Evolutionary conservation across 331 rosid genomes (phyloP).

Genomic region (Quercus phellos): DNA sequence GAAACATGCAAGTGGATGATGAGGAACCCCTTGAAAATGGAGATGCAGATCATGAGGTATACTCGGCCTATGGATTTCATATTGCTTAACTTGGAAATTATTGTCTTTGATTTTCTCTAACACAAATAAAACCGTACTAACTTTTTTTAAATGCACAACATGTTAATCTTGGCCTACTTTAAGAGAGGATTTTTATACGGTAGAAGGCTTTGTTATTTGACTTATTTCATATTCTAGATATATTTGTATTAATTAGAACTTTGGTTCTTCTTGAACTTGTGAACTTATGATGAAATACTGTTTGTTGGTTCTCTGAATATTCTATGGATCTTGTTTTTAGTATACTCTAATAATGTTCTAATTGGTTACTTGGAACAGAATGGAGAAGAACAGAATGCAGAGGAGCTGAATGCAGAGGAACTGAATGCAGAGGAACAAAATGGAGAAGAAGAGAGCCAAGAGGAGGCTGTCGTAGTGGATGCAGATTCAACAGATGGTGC

Average conservation of each 20-base stretch:
- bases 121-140: background rate
- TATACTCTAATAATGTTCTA: background rate
- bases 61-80: background rate
- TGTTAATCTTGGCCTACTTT: background rate
- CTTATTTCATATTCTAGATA: background rate
- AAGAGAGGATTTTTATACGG: background rate
- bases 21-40: constrained; percentile 85
- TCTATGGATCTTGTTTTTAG: background rate
- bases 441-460: constrained; percentile 86
- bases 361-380: constrained; percentile 32
- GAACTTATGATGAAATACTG: background rate
- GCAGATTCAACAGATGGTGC: constrained; percentile 90
- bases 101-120: background rate
- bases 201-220: background rate
- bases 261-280: background rate
- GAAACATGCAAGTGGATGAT: constrained; percentile 67
- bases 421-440: constrained; percentile 39
- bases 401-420: constrained; percentile 33
- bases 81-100: background rate
- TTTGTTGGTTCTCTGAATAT: constrained; percentile 12
- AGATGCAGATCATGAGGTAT: constrained; percentile 68
- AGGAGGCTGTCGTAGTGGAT: constrained; percentile 88
- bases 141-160: background rate
- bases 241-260: background rate
- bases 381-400: constrained; percentile 40